phyloP scores from a whole-genome alignment of 2,329 filamentous ascomycete genomes.

The Tolypocladium endophyticum region DNA sequence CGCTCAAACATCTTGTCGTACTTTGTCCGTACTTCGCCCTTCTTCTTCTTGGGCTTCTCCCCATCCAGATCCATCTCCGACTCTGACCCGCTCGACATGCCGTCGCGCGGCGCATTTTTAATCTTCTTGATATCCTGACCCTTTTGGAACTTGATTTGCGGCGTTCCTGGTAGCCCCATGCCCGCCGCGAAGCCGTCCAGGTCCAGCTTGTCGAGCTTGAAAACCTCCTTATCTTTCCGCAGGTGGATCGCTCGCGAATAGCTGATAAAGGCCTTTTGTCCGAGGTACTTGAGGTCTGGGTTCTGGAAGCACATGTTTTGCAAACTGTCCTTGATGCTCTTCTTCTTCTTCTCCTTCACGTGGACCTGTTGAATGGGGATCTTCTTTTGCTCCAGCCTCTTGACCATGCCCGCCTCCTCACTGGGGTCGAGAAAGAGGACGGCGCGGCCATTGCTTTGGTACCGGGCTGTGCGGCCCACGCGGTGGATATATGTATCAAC shows the following conservation, averaged over 20 bases:
- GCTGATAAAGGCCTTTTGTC: constrained; percentile 89
- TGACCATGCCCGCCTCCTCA: constrained; percentile 86
- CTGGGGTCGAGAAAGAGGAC: constrained; percentile 87
- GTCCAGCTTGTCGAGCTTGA: constrained; percentile 72
- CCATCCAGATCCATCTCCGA: constrained; percentile 42
- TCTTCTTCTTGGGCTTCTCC: constrained; percentile 46
- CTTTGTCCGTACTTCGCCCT: constrained; percentile 75
- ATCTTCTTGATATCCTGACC: constrained; percentile 76
- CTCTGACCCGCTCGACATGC: constrained; percentile 52
- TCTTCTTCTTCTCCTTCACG: constrained; percentile 80
- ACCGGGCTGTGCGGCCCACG: constrained; percentile 88
- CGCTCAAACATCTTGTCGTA: constrained; percentile 98
- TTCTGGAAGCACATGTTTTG: constrained; percentile 96
- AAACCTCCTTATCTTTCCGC: constrained; percentile 86
- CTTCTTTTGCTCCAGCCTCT: constrained; percentile 76
- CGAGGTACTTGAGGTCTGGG: constrained; percentile 85
- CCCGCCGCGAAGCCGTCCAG: constrained; percentile 79
- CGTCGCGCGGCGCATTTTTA: constrained; percentile 73
- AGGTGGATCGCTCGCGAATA: constrained; percentile 79
- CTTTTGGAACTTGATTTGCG: constrained; percentile 87
- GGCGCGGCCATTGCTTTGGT: constrained; percentile 76
- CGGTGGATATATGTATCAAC: constrained; percentile 96
- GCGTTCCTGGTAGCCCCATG: constrained; percentile 80
- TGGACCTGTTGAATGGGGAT: constrained; percentile 82
- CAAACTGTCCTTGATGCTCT: constrained; percentile 71